Evolutionary conservation across 192 early-diverging fungal species (phyloP).

Genomic region (Ambispora gerdemannii): DNA sequence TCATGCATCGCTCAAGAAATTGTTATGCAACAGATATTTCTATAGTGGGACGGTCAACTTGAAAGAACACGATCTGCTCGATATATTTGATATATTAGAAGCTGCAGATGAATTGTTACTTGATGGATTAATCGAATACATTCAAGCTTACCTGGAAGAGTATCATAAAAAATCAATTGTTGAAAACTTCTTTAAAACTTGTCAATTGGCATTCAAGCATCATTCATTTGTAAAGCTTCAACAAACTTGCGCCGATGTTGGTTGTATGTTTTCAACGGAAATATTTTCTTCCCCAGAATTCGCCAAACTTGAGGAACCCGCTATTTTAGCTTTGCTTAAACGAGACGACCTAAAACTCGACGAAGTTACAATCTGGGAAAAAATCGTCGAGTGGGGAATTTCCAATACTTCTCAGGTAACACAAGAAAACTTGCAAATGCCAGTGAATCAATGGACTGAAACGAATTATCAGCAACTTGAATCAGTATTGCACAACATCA

Average conservation of each 20-base stretch:
- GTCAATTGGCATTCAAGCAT: background rate
- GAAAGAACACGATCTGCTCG: background rate
- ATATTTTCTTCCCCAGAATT: constrained; percentile 1
- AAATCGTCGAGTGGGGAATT: constrained; percentile 20
- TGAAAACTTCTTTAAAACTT: background rate
- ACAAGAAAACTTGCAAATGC: background rate
- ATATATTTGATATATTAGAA: constrained; percentile 5
- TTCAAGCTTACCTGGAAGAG: constrained; percentile 2
- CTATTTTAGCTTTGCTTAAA: background rate
- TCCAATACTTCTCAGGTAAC: background rate
- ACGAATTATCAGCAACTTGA: background rate
- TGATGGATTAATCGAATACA: background rate
- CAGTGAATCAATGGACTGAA: background rate
- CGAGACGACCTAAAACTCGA: constrained; percentile 15
- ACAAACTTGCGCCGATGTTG: background rate
- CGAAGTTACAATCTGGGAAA: constrained; percentile 20
- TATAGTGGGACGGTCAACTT: background rate
- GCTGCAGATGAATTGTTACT: constrained; percentile 26
- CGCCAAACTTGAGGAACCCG: background rate
- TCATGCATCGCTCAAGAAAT: too few relatives aligned
- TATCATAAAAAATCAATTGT: background rate
- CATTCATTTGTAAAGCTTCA: constrained; percentile 1
- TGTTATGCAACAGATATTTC: constrained; percentile 6
- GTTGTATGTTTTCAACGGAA: constrained; percentile 1
- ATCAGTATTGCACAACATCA: background rate